Evolutionary conservation across 129 eudicot genomes (phyloP).

Genomic region (Heracleum sosnowskyi): DNA sequence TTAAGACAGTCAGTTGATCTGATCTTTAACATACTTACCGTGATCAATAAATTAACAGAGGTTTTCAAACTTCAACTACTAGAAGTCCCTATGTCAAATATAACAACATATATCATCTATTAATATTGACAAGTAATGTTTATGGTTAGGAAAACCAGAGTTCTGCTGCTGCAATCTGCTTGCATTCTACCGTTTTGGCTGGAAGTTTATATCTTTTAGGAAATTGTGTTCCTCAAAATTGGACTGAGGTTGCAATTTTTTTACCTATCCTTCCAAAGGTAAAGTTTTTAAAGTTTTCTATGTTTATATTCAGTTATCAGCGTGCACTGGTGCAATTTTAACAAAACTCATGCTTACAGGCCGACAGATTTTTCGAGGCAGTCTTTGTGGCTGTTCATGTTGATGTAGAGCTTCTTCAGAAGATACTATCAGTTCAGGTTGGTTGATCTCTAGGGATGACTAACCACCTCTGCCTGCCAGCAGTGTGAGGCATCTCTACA

Average conservation of each 20-base stretch:
- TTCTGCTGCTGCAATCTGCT: slow-evolving; percentile 32
- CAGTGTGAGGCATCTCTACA: slow-evolving; percentile 91
- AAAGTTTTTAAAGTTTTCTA: too few species aligned
- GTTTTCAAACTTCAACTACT: slow-evolving; percentile 17
- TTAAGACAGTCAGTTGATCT: too few species aligned
- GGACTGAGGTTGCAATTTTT: too few species aligned
- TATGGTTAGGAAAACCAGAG: slow-evolving; percentile 32
- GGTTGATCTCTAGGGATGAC: slow-evolving; percentile 23
- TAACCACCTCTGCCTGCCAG: slow-evolving; percentile 60
- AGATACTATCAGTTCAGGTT: slow-evolving; percentile 38
- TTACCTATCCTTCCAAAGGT: slow-evolving; percentile 81
- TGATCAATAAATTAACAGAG: too few species aligned
- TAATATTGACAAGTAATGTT: slow-evolving; percentile 12
- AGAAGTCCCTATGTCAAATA: neutral
- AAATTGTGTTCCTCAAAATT: too few species aligned
- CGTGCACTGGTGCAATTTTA: too few species aligned
- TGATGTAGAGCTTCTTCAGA: slow-evolving; percentile 56
- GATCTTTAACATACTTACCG: too few species aligned
- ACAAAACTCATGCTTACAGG: slow-evolving; percentile 44
- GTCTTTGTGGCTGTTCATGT: slow-evolving; percentile 60
- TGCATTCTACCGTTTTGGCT: slow-evolving; percentile 73
- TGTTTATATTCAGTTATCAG: too few species aligned
- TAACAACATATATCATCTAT: neutral
- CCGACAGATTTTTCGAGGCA: slow-evolving; percentile 57
- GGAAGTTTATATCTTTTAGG: slow-evolving; percentile 56